Evolutionary conservation across 768 basidiomycete genomes (phyloP), one percentile per base, ranked within the genome.

Genomic region (Pleurotus cornucopiae): DNA sequence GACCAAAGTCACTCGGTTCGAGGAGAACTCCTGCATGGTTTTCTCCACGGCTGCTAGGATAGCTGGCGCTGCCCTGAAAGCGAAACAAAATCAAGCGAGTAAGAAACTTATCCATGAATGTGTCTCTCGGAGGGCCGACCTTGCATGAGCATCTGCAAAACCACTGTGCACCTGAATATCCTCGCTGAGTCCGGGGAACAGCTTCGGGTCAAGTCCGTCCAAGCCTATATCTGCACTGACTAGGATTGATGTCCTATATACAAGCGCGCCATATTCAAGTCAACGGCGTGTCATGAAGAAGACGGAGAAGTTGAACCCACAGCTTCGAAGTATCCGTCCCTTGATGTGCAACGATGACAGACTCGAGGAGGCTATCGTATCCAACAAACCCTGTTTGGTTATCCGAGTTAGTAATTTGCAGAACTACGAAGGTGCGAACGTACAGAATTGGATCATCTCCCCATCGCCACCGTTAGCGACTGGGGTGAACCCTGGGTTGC

Each of bases 391-490:
- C 52, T 57, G 11, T 16, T 6, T 20, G 37, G 44, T 26, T 12
- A 12, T 55, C 20, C 14, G n/a, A 9, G 45, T 46, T 30, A 38
- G 14, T 18, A 54, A 4, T 34, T 4, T 41, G 16, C 1, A 18
- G 13, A n/a, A 41, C 20, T n/a, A 7, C 1, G 12, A 34, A 12
- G 12, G 38, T 38, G 1, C 18, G 14, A 46, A 60, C 68, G 56
- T 38, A 76, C 80, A 81, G 55, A 65, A 75, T 57, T 76, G 75
- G 26, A 71, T 63, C 7, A 37, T 38, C n/a, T 54, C 49, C 7
- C 76, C 78, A 51, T 79, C 69, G 3, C 79, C 78, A 9, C 80
- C 79, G 11, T 77, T 73, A 5, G 74, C 76, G 2, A 72, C 64
- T 4, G 76, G 75, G 11, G 69, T 63, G 56, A 81, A 60, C 12